Evolutionary conservation across 257 asterid species (phyloP), one percentile per base, ranked within the genome.

Genomic region (Phtheirospermum japonicum): DNA sequence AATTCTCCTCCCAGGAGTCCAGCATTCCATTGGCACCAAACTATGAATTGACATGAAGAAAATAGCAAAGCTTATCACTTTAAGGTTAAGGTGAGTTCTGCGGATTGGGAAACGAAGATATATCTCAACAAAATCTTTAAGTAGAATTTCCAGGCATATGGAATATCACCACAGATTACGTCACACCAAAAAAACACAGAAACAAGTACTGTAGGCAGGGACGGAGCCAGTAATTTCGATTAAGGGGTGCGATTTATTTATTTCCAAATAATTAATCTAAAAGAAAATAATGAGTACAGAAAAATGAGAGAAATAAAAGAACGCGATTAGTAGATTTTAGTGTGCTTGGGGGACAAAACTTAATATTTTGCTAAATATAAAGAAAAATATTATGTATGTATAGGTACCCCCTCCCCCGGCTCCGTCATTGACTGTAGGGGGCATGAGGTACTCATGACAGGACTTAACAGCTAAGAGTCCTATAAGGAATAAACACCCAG

Each of bases 1-100:
- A 73, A 77, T 89, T 93, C 70, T 87, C 97, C 72, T 89, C 91
- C 99, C 99, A 93, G 70, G 82, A 92, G 73, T 89, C 96, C 76
- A 93, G 83, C 96, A 93, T 82, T 71, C 83, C 81, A 70, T 80
- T 85, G 49, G 75, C 80, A 69, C 83, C 85, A 70, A 79, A 69
- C 97, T 93, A 77, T 36, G 68, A 42, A 57, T 48, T 56, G 48
- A 19, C 40, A 70, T 63, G 28, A 65, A 10, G 26, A 73, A 74
- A 32, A 61, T 12, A 64, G 31, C 37, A 66, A 56, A 42, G 36
- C 50, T 18, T 53, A 48, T 58, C 30, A 64, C 39, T 23, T 68
- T 51, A 70, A 64, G 55, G 54, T 57, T 33, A 28, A 48, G 18
- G 14, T n/a, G n/a, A 46, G 12, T 36, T 17, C 16, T 13, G 28